A percentile compares a stretch with the other conserved stretches of the same genome.
phyloP scores from a whole-genome alignment of 306 rosid species.

The Alnus glutinosa region DNA sequence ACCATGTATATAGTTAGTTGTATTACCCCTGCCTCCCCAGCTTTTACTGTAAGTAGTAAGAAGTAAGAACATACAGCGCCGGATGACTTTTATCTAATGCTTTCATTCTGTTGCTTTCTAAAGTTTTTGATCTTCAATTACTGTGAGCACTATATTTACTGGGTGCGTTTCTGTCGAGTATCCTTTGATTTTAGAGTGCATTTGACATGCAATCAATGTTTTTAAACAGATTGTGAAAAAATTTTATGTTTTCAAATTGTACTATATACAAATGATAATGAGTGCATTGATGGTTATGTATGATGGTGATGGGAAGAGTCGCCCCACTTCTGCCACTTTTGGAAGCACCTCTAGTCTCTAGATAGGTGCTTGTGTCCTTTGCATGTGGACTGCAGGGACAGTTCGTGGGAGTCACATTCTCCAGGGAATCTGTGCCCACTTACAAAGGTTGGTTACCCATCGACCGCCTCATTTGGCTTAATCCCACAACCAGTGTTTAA shows the following conservation, averaged over 20 bases:
- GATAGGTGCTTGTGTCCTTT: neutral
- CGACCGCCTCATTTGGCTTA: neutral
- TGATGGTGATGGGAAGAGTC: neutral
- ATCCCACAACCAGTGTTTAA: neutral
- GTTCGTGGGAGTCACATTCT: neutral
- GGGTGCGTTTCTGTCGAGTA: neutral
- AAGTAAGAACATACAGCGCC: constrained; percentile 32
- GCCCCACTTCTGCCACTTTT: neutral
- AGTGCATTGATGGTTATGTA: neutral
- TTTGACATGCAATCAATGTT: too few relatives aligned
- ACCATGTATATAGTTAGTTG: constrained; percentile 46
- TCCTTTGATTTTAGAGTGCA: neutral
- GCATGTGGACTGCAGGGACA: neutral
- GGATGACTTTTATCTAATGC: constrained; percentile 26
- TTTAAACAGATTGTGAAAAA: too few relatives aligned
- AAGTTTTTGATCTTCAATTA: neutral
- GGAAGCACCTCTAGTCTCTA: neutral
- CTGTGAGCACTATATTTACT: neutral
- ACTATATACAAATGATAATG: neutral
- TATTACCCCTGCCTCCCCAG: constrained; percentile 25
- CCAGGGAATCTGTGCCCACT: constrained; percentile 7
- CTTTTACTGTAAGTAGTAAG: constrained; percentile 37
- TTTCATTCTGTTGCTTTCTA: neutral
- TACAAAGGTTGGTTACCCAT: neutral
- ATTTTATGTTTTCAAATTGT: too few relatives aligned